Evolutionary conservation across 306 rosid genomes (phyloP), one percentile per base, ranked within the genome.

Genomic region (Begonia loranthoides): DNA sequence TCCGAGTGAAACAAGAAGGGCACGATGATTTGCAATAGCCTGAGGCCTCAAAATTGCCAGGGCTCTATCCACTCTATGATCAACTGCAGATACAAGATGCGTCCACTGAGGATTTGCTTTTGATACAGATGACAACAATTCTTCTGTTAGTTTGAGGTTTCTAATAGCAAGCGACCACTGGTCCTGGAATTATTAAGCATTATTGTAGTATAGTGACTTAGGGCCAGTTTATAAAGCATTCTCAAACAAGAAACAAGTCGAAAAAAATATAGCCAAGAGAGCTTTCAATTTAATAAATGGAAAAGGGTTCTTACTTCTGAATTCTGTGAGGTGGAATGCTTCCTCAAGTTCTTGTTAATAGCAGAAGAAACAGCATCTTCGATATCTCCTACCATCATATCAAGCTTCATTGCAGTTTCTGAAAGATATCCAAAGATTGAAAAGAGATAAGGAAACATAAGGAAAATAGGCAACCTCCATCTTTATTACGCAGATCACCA

Each of bases 31-130:
- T 66, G 94, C 87, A 58, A 85, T 69, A 17, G 92, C 95, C 51
- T 85, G 86, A n/a, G 95, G 97, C 66, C 97, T 74, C 68, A 85
- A 80, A 62, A 74, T 66, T 52, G 97, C 97, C 56, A 90, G 76
- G 51, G 94, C 85, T 55, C 97, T 80, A 70, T 90, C 94, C 50
- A 85, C 94, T 70, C 95, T 76, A 56, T 90, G 94, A 72, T 85
- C 95, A 67, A 82, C 95, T 0, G 92, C 87, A 59, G 90, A 78
- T 53, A 78, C 81, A 60, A 90, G 94, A 48, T 61, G 73, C 44
- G 75, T 81, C 97, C 95, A 85, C 50, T 82, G 86, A 33, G 94
- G 95, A 45, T 69, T 81, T 49, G 51, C 19, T 61, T 66, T 82
- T 15, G 94, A 63, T 60, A 85, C 78, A 16, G 87, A 72, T 59